Evolutionary conservation across 768 basidiomycete species (phyloP), one percentile per base, ranked within the genome.

Genomic region (Hygrophorus pudorinus): DNA sequence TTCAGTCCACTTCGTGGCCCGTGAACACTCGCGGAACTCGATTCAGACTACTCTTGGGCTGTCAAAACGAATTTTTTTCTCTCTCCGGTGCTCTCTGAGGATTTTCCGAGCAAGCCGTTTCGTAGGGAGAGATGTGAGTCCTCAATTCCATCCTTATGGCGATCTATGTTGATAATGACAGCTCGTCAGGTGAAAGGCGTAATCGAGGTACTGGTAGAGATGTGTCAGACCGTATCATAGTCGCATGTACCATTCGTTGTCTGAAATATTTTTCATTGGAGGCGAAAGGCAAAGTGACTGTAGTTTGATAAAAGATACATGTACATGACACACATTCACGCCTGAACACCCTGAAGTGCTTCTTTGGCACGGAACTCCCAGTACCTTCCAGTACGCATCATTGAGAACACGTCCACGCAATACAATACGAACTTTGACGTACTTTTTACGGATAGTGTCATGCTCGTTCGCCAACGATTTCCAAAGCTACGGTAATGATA

Each of bases 391-490:
- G 27, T 14, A 41, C 20, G 12, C 39, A 34, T 17, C 27, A 33
- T 0, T 4, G 18, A 56, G 31, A 14, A 41, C 6, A 8, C 14
- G 32, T 13, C 6, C 31, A 12, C 11, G 41, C 10, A 3, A 39
- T 37, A 17, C n/a, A n/a, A n/a, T n/a, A n/a, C n/a, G n/a, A n/a
- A n/a, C n/a, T n/a, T n/a, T n/a, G n/a, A 48, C 61, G 38, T 46
- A 87, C 87, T 79, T 82, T 66, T 78, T 85, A 39, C 86, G 71
- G 51, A 87, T 85, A 5, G 73, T 74, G 54, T 90, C 87, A 53
- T 79, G 70, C 46, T 81, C 75, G 43, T 76, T 65, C 1, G 78
- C 85, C 18, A 90, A 70, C 1, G 72, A 69, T 45, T 67, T 77
- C 80, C 85, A 89, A 14, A 86, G 64, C 85, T 87, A 53, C 31